Conservation (phyloP, 164 flowering plant genomes). For the Vitis riparia region DNA sequence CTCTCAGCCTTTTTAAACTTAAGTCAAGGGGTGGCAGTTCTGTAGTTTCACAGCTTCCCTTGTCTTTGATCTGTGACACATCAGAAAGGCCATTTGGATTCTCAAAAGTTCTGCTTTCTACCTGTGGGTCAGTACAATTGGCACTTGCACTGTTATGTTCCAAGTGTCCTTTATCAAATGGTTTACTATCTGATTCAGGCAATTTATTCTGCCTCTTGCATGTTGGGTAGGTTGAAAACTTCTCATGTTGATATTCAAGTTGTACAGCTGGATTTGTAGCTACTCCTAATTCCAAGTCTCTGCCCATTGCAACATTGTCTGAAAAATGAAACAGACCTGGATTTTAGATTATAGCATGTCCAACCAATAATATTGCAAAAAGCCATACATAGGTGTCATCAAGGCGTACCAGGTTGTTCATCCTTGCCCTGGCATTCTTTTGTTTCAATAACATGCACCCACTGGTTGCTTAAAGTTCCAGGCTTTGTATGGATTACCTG, state of each 20-base stretch:
- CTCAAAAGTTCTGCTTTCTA: constrained; percentile 25
- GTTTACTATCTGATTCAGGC: constrained; percentile 24
- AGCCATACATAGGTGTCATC: background rate
- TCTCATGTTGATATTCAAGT: constrained; percentile 28
- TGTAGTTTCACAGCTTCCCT: constrained; percentile 18
- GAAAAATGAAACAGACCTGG: background rate
- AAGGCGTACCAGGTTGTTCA: constrained; percentile 25
- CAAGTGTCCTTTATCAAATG: constrained; percentile 21
- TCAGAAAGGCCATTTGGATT: constrained; percentile 19
- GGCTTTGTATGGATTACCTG: constrained; percentile 38
- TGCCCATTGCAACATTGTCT: constrained; percentile 26
- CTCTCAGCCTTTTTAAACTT: constrained; percentile 35
- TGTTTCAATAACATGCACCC: constrained; percentile 16
- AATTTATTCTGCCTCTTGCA: constrained; percentile 25
- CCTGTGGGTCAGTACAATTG: constrained; percentile 18
- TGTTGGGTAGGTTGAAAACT: constrained; percentile 13
- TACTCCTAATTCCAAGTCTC: constrained; percentile 44
- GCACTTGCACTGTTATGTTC: constrained; percentile 20
- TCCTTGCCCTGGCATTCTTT: constrained; percentile 21
- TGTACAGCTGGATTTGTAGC: constrained; percentile 35
- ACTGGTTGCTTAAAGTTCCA: constrained; percentile 18
- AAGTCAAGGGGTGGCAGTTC: constrained; percentile 30
- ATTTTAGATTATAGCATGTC: background rate
- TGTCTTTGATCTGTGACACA: constrained; percentile 15
- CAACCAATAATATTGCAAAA: background rate